Percentiles rank a stretch among this genome's conserved stretches.
phyloP scores from a whole-genome alignment of 148 eudicot species.

The Euryodendron excelsum region DNA sequence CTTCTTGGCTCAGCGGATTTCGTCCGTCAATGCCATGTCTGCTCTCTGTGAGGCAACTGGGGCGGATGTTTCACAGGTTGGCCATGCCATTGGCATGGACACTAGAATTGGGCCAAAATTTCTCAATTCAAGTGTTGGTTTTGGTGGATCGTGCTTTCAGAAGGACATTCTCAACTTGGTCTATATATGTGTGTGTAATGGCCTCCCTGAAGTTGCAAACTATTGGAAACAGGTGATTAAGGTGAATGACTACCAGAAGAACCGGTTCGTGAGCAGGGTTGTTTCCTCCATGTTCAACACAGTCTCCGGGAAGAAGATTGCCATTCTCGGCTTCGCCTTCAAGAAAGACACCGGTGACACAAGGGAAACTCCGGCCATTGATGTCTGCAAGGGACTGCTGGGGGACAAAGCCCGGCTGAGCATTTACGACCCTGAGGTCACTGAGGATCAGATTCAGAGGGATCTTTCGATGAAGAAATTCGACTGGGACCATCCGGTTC shows the following conservation, averaged over 20 bases:
- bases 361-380: slow-evolving; percentile 61
- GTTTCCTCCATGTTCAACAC: slow-evolving; percentile 71
- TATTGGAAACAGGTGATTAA: slow-evolving; percentile 71
- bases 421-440: slow-evolving; percentile 60
- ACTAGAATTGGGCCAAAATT: slow-evolving; percentile 58
- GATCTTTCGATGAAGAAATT: slow-evolving; percentile 55
- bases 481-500: slow-evolving; percentile 63
- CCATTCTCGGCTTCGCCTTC: slow-evolving; percentile 55
- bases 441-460: slow-evolving; percentile 53
- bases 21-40: slow-evolving; percentile 66
- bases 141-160: slow-evolving; percentile 68
- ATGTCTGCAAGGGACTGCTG: slow-evolving; percentile 55
- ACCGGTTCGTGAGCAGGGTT: slow-evolving; percentile 57
- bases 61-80: slow-evolving; percentile 53
- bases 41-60: slow-evolving; percentile 70
- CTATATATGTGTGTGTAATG: slow-evolving; percentile 64
- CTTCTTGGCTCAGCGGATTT: slow-evolving; percentile 64
- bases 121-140: slow-evolving; percentile 60
- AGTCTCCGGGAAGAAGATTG: slow-evolving; percentile 50
- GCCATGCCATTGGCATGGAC: slow-evolving; percentile 63
- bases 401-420: slow-evolving; percentile 49
- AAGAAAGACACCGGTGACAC: slow-evolving; percentile 69
- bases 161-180: slow-evolving; percentile 64
- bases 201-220: slow-evolving; percentile 56
- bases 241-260: slow-evolving; percentile 64